phyloP scores from a whole-genome alignment of 441 rosid genomes.

The Corymbia calophylla region DNA sequence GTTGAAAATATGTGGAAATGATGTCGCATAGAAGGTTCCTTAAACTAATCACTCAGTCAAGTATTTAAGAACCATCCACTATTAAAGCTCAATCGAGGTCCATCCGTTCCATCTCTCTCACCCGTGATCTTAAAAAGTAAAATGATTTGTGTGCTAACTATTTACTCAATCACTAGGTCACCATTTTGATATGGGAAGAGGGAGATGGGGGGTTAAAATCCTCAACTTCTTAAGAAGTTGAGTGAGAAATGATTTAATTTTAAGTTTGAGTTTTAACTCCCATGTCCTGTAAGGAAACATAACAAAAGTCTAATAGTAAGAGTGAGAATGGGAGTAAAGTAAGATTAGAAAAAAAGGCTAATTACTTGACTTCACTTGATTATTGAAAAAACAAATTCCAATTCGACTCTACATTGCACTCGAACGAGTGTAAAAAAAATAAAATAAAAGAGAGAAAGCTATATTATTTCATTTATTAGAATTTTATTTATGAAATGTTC shows the following conservation, averaged over 20 bases:
- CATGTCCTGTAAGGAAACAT: too few species aligned
- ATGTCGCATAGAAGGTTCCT: accelerated
- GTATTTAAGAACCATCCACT: not conserved
- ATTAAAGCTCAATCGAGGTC: not conserved
- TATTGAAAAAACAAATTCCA: not conserved
- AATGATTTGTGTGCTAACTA: not conserved
- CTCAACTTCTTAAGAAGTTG: too few species aligned
- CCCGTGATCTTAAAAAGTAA: not conserved
- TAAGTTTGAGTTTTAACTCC: too few species aligned
- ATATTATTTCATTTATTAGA: not conserved
- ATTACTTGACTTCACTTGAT: not conserved
- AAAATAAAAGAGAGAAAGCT: not conserved
- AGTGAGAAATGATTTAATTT: too few species aligned
- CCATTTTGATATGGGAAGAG: too few species aligned
- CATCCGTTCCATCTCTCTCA: not conserved
- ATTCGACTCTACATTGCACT: not conserved
- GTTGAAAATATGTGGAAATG: not conserved
- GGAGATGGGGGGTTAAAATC: too few species aligned
- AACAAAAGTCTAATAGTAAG: too few species aligned
- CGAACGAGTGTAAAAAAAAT: not conserved
- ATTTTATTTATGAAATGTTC: not conserved
- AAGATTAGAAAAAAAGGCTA: too few species aligned
- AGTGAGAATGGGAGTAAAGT: too few species aligned
- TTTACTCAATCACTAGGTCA: not conserved
- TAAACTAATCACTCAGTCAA: not conserved